Percentiles rank a stretch among this genome's conserved stretches.
Evolutionary conservation across 768 basidiomycete species (phyloP).

Genomic region (Omphalotus guepiniiformis): DNA sequence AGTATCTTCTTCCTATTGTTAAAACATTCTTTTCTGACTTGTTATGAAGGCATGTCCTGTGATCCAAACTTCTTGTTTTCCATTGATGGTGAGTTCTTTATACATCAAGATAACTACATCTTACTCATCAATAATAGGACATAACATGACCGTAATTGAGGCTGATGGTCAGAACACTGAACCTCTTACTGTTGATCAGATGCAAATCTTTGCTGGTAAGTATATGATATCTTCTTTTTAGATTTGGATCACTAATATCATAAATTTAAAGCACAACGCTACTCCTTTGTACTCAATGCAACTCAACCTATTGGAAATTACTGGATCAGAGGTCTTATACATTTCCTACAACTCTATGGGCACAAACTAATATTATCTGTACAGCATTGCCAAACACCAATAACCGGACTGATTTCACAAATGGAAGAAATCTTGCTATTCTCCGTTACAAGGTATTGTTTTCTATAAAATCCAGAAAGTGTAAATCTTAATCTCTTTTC

Average conservation of each 20-base stretch:
- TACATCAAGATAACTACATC: too few relatives aligned
- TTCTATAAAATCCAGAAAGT: slow-evolving; percentile 16
- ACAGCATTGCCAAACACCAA: slow-evolving; percentile 13
- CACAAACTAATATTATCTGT: too few relatives aligned
- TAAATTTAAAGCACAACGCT: slow-evolving; percentile 35
- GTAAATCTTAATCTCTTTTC: too few relatives aligned
- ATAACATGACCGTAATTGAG: slow-evolving; percentile 40
- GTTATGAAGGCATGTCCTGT: slow-evolving; percentile 49
- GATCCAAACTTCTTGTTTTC: slow-evolving; percentile 43
- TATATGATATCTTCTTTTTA: too few relatives aligned
- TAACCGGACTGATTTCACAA: slow-evolving; percentile 15
- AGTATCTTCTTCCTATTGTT: too few relatives aligned
- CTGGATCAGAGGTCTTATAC: slow-evolving; percentile 24
- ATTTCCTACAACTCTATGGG: slow-evolving; percentile 17
- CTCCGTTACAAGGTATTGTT: slow-evolving; percentile 34
- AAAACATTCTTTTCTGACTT: too few relatives aligned
- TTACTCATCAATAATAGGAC: slow-evolving; percentile 39
- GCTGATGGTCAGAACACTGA: slow-evolving; percentile 30
- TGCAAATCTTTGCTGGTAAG: slow-evolving; percentile 31
- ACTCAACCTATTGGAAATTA: slow-evolving; percentile 34
- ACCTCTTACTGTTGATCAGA: slow-evolving; percentile 29
- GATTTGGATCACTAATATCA: too few relatives aligned
- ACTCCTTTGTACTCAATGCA: slow-evolving; percentile 31
- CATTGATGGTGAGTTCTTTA: too few relatives aligned
- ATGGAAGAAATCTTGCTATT: slow-evolving; percentile 33